phyloP scores from a whole-genome alignment of 2,329 filamentous ascomycete genomes.

The Xylaria sp. region DNA sequence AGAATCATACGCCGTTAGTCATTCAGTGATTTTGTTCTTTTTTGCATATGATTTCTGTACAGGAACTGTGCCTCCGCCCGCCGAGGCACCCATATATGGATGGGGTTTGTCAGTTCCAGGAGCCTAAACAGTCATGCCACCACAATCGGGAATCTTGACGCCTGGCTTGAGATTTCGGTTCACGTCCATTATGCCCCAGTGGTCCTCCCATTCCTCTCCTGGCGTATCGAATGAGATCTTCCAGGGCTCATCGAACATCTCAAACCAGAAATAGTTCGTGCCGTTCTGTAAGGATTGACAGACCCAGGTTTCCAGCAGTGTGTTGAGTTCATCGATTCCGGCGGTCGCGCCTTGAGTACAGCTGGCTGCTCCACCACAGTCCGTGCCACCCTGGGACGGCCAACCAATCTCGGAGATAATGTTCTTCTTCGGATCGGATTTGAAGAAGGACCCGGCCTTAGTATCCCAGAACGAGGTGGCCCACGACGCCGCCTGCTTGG shows the following conservation, averaged over 20 bases:
- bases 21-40: background rate
- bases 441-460: slow-evolving; percentile 61
- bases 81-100: background rate
- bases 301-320: slow-evolving; percentile 81
- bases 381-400: slow-evolving; percentile 75
- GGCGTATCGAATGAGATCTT: slow-evolving; percentile 68
- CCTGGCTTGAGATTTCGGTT: slow-evolving; percentile 78
- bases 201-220: slow-evolving; percentile 80
- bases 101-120: background rate
- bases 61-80: background rate
- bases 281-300: slow-evolving; percentile 74
- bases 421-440: slow-evolving; percentile 58
- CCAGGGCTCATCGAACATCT: slow-evolving; percentile 96
- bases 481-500: slow-evolving; percentile 67
- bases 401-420: slow-evolving; percentile 90
- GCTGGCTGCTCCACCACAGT: slow-evolving; percentile 56
- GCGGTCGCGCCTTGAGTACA: slow-evolving; percentile 70
- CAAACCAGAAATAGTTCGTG: slow-evolving; percentile 96
- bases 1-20: slow-evolving; percentile 6
- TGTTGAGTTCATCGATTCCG: slow-evolving; percentile 73
- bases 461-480: slow-evolving; percentile 75
- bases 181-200: slow-evolving; percentile 89
- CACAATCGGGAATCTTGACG: slow-evolving; percentile 81
- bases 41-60: background rate
- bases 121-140: slow-evolving; percentile 59